Base-by-base conservation (phyloP, 1,284 basidiomycete genomes). In the Leccinum pachyderme region DNA sequence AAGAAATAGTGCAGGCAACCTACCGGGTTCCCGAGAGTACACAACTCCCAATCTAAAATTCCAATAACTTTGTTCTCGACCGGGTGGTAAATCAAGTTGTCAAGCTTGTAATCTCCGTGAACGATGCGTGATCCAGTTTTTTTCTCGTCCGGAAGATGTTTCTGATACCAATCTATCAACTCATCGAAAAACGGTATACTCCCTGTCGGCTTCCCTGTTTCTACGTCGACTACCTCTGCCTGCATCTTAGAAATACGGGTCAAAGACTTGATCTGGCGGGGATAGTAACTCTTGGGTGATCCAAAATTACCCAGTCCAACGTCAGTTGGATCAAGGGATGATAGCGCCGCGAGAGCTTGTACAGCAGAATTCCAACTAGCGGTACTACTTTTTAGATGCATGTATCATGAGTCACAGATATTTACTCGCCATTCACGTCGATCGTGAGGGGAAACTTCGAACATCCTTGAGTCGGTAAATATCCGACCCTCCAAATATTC, bases 31-130 rank as follows among this genome's bases (percentile, higher is more conserved):
- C 93, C 93, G 15, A 97, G 79, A 1, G 96, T 98, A 65, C 92
- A 95, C 37, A 98, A 75, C 69, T 98, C 95, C 95, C 95, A 98
- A 70, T 98, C 95, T 48, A 98, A 75, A 44, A 98, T 93, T 2
- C 93, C 95, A 63, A 98, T 95, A 2, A 98, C 94, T 46, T 84
- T 78, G 56, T 95, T 92, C 73, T 97, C 88, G 2, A 88, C 94
- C 0, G 91, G 90, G 67, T 98, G 95, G 74, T 95, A 98, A 58
- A 98, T 83, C 62, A 98, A 72, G 69, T 98, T 99, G 72, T 99
- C 95, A 24, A 97, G 80, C 73, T 99, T 99, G 71, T 93, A 98
- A 72, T 98, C 95, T 24, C 96, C 95, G 68, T 98, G 95, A 4
- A 97, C 92, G 59, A 96, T 85, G 35, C 90, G 82, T 51, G 84